These are phyloP conservation scores for Stemphylium beticola DNA, from an alignment of 2,329 filamentous ascomycete species.

Conservation along the genomic window DNA sequence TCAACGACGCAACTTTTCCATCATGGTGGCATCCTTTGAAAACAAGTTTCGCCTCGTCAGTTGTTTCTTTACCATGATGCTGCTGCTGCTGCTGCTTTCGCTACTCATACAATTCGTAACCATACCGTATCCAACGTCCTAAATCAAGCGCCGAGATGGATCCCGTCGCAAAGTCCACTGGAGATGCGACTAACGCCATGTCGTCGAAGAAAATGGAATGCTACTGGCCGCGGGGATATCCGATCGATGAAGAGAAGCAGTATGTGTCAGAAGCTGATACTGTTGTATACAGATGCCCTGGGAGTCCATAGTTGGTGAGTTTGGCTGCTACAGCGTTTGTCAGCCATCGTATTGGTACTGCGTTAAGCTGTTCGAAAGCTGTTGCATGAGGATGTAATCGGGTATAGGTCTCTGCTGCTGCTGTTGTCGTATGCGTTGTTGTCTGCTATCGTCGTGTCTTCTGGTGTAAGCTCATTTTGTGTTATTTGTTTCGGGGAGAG, in stretches of 20 bases:
- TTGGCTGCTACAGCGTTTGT: not conserved
- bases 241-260: not conserved
- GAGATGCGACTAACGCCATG: not conserved
- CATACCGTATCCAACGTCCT: slow-evolving; percentile 8
- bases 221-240: not conserved
- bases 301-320: not conserved
- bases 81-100: not conserved
- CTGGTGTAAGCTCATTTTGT: slow-evolving; percentile 3
- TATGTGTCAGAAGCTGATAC: not conserved
- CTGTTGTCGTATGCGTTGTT: not conserved
- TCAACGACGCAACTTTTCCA: not conserved
- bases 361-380: slow-evolving; percentile 23
- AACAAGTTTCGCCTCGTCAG: not conserved
- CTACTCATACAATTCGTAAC: not conserved
- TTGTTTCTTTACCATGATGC: not conserved
- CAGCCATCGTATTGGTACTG: slow-evolving; percentile 20
- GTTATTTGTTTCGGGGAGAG: slow-evolving; percentile 3
- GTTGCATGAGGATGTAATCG: slow-evolving; percentile 18
- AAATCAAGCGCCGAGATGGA: slow-evolving; percentile 1
- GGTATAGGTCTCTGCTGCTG: not conserved
- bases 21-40: not conserved
- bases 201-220: slow-evolving; percentile 6
- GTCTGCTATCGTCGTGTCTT: not conserved
- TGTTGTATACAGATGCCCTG: not conserved
- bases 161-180: slow-evolving; percentile 1